Evolutionary conservation across 2,329 filamentous ascomycete genomes (phyloP).

Genomic region (Rachicladosporium sp.): DNA sequence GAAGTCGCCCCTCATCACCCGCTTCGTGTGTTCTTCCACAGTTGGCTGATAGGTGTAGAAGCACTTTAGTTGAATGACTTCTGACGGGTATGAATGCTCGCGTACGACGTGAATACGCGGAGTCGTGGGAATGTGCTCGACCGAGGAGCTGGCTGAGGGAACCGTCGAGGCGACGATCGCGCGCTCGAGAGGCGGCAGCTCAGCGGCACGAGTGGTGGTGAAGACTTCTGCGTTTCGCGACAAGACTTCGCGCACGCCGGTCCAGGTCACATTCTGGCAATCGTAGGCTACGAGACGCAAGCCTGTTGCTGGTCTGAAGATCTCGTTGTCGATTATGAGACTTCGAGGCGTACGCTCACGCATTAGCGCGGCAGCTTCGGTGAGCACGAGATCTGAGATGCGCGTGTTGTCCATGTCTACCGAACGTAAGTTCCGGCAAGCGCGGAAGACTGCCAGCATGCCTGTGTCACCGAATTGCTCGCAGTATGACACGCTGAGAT

Average conservation of each 20-base stretch:
- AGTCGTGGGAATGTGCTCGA: slow-evolving; percentile 9
- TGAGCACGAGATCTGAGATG: slow-evolving; percentile 72
- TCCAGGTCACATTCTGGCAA: slow-evolving; percentile 86
- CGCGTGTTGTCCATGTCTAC: slow-evolving; percentile 90
- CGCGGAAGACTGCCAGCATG: slow-evolving; percentile 70
- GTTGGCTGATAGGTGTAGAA: slow-evolving; percentile 95
- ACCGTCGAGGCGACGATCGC: slow-evolving; percentile 15
- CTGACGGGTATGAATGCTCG: slow-evolving; percentile 50
- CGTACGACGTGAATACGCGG: slow-evolving; percentile 19
- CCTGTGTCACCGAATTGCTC: slow-evolving; percentile 73
- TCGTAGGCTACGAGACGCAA: slow-evolving; percentile 78
- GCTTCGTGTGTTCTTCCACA: slow-evolving; percentile 83
- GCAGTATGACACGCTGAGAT: slow-evolving; percentile 83
- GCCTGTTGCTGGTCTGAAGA: slow-evolving; percentile 38
- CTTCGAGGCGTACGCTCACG: slow-evolving; percentile 38
- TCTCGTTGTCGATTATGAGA: slow-evolving; percentile 28
- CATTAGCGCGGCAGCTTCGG: slow-evolving; percentile 74
- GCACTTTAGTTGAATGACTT: slow-evolving; percentile 79
- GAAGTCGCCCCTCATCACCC: slow-evolving; percentile 67
- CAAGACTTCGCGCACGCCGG: slow-evolving; percentile 74
- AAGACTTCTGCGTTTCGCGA: slow-evolving; percentile 69
- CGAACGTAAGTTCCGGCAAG: slow-evolving; percentile 54
- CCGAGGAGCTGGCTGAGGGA: slow-evolving; percentile 15
- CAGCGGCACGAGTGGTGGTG: slow-evolving; percentile 28
- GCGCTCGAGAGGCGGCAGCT: slow-evolving; percentile 15